Evolutionary conservation across 2,329 filamentous ascomycete genomes (phyloP).

Genomic region (Tolypocladium capitatum): DNA sequence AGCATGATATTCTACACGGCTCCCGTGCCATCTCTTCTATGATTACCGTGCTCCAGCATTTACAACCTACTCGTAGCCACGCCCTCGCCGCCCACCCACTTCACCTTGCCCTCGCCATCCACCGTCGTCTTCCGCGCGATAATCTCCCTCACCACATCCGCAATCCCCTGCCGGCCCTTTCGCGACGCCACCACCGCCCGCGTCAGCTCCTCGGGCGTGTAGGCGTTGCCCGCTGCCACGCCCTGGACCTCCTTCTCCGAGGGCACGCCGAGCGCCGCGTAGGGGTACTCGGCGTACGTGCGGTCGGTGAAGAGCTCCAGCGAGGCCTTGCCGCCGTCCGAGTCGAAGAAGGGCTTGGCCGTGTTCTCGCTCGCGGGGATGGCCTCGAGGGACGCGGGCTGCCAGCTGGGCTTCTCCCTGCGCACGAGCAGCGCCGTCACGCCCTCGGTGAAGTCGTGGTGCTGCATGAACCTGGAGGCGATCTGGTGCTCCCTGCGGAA

Average conservation of each 20-base stretch:
- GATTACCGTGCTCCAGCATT: conserved; percentile 1
- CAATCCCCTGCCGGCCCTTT: conserved; percentile 55
- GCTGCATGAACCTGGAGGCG: conserved; percentile 75
- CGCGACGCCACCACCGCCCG: conserved; percentile 46
- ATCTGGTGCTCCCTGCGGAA: conserved; percentile 81
- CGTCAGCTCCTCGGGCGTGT: conserved; percentile 44
- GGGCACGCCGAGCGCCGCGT: conserved; percentile 57
- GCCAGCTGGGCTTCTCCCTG: conserved; percentile 61
- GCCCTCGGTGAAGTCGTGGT: conserved; percentile 83
- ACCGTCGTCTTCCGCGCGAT: conserved; percentile 45
- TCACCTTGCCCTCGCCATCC: conserved; percentile 28
- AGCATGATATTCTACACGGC: neutral
- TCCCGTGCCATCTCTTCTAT: neutral
- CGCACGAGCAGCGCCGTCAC: conserved; percentile 70
- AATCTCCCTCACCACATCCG: conserved; percentile 55
- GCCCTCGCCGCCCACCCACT: conserved; percentile 21
- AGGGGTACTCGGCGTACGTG: conserved; percentile 63
- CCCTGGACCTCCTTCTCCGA: conserved; percentile 47
- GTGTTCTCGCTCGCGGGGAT: conserved; percentile 43
- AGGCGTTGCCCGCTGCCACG: conserved; percentile 25
- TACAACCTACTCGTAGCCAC: conserved; percentile 20
- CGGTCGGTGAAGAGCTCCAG: conserved; percentile 49
- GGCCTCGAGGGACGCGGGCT: conserved; percentile 58
- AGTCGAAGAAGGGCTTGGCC: conserved; percentile 54
- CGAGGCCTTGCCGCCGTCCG: conserved; percentile 23